phyloP scores from a whole-genome alignment of 106 monocot species.

The Agapanthus africanus region DNA sequence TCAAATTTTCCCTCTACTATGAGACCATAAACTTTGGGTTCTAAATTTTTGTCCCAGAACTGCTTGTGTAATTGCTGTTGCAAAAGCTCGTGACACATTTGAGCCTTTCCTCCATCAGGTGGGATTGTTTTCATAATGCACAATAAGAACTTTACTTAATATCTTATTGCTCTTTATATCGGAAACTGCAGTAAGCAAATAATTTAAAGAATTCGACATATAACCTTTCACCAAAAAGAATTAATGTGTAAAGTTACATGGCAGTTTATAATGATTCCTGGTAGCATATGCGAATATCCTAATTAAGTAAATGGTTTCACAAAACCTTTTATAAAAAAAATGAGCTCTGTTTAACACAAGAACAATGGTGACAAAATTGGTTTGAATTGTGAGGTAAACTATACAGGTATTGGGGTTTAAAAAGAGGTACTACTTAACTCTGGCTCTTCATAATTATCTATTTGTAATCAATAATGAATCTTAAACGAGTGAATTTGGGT shows the following conservation, averaged over 20 bases:
- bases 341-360: too few species aligned
- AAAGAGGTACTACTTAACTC: too few species aligned
- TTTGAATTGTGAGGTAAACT: too few species aligned
- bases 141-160: background rate
- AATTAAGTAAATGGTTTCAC: too few species aligned
- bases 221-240: background rate
- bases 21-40: background rate
- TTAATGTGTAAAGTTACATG: background rate
- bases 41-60: conserved; percentile 37
- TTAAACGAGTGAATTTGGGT: too few species aligned
- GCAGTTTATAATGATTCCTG: background rate
- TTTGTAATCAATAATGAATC: too few species aligned
- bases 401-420: too few species aligned
- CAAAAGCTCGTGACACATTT: conserved; percentile 89
- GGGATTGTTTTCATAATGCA: background rate
- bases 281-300: background rate
- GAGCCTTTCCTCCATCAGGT: conserved; percentile 97
- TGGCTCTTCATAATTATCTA: too few species aligned
- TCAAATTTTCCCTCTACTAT: background rate
- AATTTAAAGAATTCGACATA: background rate
- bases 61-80: conserved; percentile 92
- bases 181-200: background rate
- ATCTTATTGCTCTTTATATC: background rate
- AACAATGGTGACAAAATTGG: too few species aligned
- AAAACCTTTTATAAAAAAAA: too few species aligned